These are phyloP conservation scores for Drosera capensis DNA, from an alignment of 148 eudicot species.

Conservation along the genomic window DNA sequence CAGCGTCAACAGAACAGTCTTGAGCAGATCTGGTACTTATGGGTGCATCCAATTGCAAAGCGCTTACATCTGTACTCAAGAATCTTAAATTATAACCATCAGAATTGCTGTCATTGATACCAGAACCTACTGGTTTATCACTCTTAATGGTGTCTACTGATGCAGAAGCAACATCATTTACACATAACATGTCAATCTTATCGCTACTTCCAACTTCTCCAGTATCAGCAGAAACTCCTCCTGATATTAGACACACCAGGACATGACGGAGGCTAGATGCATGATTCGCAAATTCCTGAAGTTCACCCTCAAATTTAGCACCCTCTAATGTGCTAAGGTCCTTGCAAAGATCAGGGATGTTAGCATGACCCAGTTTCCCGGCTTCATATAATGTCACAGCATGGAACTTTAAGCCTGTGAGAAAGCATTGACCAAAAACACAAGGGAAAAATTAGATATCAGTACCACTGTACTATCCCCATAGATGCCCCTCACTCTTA, in stretches of 20 bases:
- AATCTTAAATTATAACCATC: constrained; percentile 9
- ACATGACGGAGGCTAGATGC: constrained; percentile 91
- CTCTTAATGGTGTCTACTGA: constrained; percentile 2
- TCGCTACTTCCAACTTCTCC: constrained; percentile 13
- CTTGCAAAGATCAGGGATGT: constrained; percentile 90
- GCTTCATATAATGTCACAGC: constrained; percentile 97
- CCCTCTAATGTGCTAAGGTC: constrained; percentile 90
- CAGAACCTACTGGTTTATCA: constrained; percentile 9
- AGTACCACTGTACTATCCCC: too few relatives aligned
- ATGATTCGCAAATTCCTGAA: constrained; percentile 99
- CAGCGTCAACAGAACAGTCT: constrained; percentile 19
- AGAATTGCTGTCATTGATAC: constrained; percentile 9
- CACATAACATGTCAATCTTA: constrained; percentile 16
- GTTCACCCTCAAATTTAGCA: constrained; percentile 87
- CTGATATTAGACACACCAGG: constrained; percentile 80
- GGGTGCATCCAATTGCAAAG: constrained; percentile 8
- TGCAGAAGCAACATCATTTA: constrained; percentile 20
- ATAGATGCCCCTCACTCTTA: too few relatives aligned
- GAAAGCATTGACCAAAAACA: neutral
- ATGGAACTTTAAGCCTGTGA: constrained; percentile 85
- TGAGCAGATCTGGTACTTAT: constrained; percentile 6
- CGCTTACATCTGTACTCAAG: constrained; percentile 6
- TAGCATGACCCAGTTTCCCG: constrained; percentile 82
- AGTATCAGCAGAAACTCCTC: constrained; percentile 50
- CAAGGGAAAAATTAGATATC: neutral